A percentile compares a stretch with the other conserved stretches of the same genome.
These are phyloP conservation scores for Termitomyces sp. DNA, from an alignment of 768 basidiomycete species.

Conservation along the genomic window DNA sequence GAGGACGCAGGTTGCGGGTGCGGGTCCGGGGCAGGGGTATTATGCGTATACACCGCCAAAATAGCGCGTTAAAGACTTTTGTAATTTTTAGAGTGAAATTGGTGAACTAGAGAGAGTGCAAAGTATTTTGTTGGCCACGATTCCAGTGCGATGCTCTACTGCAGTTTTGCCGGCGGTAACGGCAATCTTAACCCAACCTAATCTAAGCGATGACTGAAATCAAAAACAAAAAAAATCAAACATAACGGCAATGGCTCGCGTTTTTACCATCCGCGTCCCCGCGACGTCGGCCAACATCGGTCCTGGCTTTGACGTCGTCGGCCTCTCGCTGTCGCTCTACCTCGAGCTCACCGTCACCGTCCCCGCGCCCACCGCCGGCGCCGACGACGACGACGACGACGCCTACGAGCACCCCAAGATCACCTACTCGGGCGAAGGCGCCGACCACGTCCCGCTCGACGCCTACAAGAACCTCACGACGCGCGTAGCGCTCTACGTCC, in stretches of 20 bases:
- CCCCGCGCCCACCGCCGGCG: conserved; percentile 11
- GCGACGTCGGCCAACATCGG: conserved; percentile 99
- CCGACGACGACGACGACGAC: conserved; percentile 13
- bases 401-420: conserved; percentile 51
- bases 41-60: conserved; percentile 19
- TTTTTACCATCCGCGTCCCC: conserved; percentile 77
- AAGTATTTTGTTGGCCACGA: too few species aligned
- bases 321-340: conserved; percentile 88
- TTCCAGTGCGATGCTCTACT: too few species aligned
- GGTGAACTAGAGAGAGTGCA: too few species aligned
- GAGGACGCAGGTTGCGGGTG: conserved; percentile 13
- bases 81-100: too few species aligned
- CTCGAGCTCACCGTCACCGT: conserved; percentile 65
- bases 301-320: conserved; percentile 98
- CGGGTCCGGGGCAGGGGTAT: conserved; percentile 19
- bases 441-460: conserved; percentile 86
- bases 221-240: not conserved
- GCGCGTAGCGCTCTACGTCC: conserved; percentile 93
- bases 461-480: conserved; percentile 97
- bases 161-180: too few species aligned
- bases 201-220: too few species aligned
- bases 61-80: not conserved
- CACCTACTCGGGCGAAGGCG: conserved; percentile 84
- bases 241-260: conserved; percentile 17
- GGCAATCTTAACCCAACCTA: too few species aligned